Evolutionary conservation across 441 rosid genomes (phyloP), one percentile per base, ranked within the genome.

Genomic region (Codiaeum variegatum): DNA sequence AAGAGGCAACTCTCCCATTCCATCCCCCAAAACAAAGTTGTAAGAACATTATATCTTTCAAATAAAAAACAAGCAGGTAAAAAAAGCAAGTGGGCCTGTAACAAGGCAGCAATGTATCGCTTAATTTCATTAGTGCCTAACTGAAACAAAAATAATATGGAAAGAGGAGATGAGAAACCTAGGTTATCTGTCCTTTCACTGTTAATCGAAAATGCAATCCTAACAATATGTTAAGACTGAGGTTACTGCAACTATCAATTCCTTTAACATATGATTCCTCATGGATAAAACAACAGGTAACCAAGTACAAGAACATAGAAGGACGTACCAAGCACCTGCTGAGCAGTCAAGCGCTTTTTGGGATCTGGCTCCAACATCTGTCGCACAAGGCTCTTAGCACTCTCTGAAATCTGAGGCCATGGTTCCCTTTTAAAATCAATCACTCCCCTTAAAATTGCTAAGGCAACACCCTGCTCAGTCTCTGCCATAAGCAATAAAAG

Each of bases 391-490:
- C 87, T 90, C 84, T 92, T 94, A 3, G 98, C 98, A 67, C 85
- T 86, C 47, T 89, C 95, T 38, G 97, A 89, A 73, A 94, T 81
- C 80, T 94, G 98, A 77, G 98, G 96, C 98, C 98, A 92, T 38
- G 97, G 98, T 54, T 94, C 97, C 86, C 97, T 89, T 85, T 94
- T 92, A 76, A 92, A 90, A 77, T 94, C 97, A 76, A 94, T 77
- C 49, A 73, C 82, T 49, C 97, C 92, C 77, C 98, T 83, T 85
- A 94, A 82, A 76, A 92, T 92, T 2, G 97, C 94, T 67, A 94
- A 89, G 74, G 98, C 97, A 77, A 94, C 98, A 70, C 97, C 98
- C 85, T 92, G 98, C 74, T 94, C 98, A 68, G 92, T 87, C 85
- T 94, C 97, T 94, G 88, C 76, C 76, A 79, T 42, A 69, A 70